These are phyloP conservation scores for Paracoccidioides brasiliensis DNA, from an alignment of 2,329 filamentous ascomycete genomes.

Conservation along the genomic window DNA sequence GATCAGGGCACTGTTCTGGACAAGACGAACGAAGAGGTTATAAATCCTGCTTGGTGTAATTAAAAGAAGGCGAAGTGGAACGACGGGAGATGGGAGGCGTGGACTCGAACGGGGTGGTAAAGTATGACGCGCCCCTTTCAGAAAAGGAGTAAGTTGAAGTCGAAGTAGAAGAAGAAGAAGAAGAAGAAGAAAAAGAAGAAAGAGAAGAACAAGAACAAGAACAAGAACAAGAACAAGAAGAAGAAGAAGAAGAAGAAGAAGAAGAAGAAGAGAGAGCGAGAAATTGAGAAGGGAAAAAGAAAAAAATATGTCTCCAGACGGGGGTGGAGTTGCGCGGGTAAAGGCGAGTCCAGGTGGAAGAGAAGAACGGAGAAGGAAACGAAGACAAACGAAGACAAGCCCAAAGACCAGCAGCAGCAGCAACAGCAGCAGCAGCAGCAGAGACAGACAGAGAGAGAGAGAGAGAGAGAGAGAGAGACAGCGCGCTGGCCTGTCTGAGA, in stretches of 20 bases:
- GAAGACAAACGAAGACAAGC: no score
- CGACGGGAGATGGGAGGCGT: neutral
- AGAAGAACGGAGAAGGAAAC: no score
- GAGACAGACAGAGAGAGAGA: no score
- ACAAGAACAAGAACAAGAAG: constrained; percentile 1
- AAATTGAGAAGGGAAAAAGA: no score
- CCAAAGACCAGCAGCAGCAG: no score
- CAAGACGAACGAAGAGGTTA: neutral
- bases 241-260: neutral
- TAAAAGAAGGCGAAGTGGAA: neutral
- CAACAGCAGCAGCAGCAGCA: no score
- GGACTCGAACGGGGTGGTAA: neutral
- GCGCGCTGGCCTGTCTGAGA: no score
- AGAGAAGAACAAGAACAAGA: neutral
- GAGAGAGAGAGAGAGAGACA: no score
- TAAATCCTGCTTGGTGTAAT: neutral
- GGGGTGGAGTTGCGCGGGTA: no score
- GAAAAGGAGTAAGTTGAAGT: constrained; percentile 6
- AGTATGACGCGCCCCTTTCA: neutral
- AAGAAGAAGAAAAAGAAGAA: constrained; percentile 9
- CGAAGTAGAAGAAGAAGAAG: constrained; percentile 20
- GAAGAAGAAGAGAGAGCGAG: neutral
- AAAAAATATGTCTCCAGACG: no score
- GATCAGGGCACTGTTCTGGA: neutral
- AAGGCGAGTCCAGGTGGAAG: no score